Percentiles rank a stretch among this genome's conserved stretches.
Conservation (phyloP, 148 eudicot genomes). For the Persicaria tinctoria region DNA sequence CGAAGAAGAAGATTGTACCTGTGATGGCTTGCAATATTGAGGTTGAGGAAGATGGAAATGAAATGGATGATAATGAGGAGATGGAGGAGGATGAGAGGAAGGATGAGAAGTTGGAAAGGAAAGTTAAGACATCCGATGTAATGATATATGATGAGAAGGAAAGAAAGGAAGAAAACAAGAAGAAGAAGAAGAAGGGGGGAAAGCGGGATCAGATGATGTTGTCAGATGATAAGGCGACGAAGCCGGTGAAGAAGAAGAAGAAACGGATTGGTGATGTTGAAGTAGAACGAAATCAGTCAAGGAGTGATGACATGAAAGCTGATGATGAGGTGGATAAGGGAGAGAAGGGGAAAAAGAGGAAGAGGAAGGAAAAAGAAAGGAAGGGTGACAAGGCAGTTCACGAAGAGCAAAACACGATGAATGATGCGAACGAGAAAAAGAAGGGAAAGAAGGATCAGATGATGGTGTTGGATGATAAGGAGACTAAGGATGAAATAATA, state of each 20-base stretch:
- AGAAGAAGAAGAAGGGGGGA: slow-evolving; percentile 2
- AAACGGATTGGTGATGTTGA: too few relatives aligned
- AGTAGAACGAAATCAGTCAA: background rate
- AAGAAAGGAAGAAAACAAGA: background rate
- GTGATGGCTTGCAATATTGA: background rate
- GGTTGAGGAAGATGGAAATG: background rate
- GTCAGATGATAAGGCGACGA: background rate
- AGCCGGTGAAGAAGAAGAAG: background rate
- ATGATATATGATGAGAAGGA: background rate
- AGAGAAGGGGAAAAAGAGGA: background rate
- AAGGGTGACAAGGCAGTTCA: background rate
- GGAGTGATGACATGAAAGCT: background rate
- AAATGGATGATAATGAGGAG: background rate
- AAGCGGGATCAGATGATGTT: background rate
- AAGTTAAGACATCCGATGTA: background rate
- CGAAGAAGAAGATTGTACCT: background rate
- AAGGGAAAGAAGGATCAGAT: background rate
- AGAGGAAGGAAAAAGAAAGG: background rate
- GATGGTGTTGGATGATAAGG: too few relatives aligned
- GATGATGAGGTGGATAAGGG: background rate
- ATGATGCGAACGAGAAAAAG: background rate
- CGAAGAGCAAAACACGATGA: background rate
- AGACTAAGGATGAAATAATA: slow-evolving; percentile 66
- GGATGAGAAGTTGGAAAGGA: slow-evolving; percentile 1
- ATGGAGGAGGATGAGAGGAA: background rate